These are phyloP conservation scores for Elongisporangium prolatum DNA, from an alignment of 352 stramenopile species.

Conservation along the genomic window DNA sequence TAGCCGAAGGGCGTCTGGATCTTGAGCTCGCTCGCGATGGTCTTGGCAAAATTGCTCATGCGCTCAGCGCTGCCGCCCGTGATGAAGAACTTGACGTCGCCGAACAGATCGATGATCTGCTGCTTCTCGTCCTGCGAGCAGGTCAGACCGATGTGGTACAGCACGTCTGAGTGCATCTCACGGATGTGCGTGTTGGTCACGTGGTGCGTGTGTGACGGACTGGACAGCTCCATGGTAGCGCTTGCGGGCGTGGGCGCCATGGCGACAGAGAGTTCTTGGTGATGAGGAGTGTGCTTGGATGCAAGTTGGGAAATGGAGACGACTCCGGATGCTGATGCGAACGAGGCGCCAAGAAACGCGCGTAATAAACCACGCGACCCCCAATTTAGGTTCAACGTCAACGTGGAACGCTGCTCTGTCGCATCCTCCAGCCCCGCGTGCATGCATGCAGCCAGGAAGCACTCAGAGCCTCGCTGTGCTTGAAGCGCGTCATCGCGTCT, in stretches of 20 bases:
- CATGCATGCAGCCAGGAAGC: neutral
- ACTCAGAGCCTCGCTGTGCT: neutral
- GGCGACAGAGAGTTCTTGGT: neutral
- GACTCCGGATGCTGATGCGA: neutral
- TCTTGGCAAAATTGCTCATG: conserved; percentile 67
- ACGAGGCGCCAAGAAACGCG: neutral
- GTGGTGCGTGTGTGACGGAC: neutral
- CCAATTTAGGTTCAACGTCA: neutral
- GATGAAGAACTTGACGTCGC: conserved; percentile 78
- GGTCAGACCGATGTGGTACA: conserved; percentile 75
- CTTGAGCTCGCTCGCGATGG: conserved; percentile 42
- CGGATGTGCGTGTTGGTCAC: conserved; percentile 62
- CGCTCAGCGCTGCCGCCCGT: conserved; percentile 66
- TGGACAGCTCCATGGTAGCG: neutral
- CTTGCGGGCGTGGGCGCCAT: neutral
- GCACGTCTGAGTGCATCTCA: conserved; percentile 57
- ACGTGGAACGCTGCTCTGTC: neutral
- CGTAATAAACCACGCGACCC: neutral
- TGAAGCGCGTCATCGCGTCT: neutral
- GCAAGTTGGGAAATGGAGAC: neutral
- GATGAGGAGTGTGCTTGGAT: neutral
- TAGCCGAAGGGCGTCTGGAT: conserved; percentile 67
- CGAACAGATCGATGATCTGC: conserved; percentile 44
- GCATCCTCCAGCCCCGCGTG: neutral
- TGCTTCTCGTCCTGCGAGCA: conserved; percentile 43